These are phyloP conservation scores for Aspergillus incahuasiensis DNA, from an alignment of 495 filamentous ascomycete species.

Conservation along the genomic window DNA sequence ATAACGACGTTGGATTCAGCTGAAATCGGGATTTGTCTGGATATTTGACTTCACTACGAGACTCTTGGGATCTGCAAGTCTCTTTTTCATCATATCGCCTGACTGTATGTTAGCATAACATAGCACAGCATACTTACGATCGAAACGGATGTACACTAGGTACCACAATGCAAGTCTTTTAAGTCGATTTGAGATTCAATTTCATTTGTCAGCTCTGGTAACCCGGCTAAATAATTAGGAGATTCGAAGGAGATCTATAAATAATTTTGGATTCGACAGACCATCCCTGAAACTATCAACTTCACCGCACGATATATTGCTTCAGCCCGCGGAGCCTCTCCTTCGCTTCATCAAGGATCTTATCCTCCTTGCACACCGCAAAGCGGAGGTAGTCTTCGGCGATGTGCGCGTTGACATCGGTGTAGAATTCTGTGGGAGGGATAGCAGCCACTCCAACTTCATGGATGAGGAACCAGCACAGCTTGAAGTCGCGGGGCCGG, in stretches of 20 bases:
- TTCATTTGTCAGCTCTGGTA: neutral
- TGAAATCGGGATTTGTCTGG: neutral
- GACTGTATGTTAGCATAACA: neutral
- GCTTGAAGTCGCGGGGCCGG: slow-evolving; percentile 85
- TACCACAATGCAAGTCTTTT: neutral
- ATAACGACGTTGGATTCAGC: neutral
- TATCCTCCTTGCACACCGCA: slow-evolving; percentile 94
- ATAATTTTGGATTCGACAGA: neutral
- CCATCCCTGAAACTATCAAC: neutral
- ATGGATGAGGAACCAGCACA: slow-evolving; percentile 93
- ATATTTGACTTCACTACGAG: neutral
- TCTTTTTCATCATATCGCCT: neutral
- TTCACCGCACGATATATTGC: slow-evolving; percentile 59
- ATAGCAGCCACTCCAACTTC: slow-evolving; percentile 95
- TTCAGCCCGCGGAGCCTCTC: slow-evolving; percentile 81
- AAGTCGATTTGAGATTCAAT: neutral
- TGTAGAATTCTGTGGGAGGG: slow-evolving; percentile 96
- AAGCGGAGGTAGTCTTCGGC: slow-evolving; percentile 92
- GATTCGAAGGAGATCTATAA: neutral
- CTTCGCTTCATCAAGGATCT: slow-evolving; percentile 84
- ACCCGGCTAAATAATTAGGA: neutral
- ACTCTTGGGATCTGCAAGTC: neutral
- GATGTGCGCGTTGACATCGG: slow-evolving; percentile 70
- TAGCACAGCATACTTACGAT: neutral
- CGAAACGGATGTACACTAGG: neutral